Evolutionary conservation across 2,329 filamentous ascomycete genomes (phyloP).

Genomic region (Xylaria digitata): DNA sequence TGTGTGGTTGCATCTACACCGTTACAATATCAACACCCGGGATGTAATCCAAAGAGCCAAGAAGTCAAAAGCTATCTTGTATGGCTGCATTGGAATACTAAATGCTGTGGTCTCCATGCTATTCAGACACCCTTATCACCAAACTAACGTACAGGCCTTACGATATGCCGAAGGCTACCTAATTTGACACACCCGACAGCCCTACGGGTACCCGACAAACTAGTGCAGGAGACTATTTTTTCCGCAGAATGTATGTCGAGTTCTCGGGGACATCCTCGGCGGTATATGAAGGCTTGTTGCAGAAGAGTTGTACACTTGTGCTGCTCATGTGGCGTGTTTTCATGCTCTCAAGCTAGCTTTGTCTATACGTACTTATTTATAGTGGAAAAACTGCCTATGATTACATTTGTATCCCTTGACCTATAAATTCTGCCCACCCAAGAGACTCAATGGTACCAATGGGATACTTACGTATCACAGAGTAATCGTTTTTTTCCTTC

Average conservation of each 20-base stretch:
- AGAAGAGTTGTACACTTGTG: conserved; percentile 13
- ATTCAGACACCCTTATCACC: conserved; percentile 18
- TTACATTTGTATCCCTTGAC: conserved; percentile 13
- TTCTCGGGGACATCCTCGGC: conserved; percentile 27
- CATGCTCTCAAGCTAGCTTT: conserved; percentile 20
- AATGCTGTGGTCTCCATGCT: not conserved
- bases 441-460: conserved; percentile 2
- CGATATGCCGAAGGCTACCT: not conserved
- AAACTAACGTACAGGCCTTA: conserved; percentile 13
- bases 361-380: conserved; percentile 8
- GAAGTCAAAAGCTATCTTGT: not conserved
- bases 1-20: conserved; percentile 21
- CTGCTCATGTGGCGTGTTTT: conserved; percentile 20
- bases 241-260: conserved; percentile 1
- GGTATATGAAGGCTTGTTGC: conserved; percentile 20
- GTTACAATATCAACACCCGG: conserved; percentile 18
- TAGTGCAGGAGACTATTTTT: conserved; percentile 17
- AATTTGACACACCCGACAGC: conserved; percentile 11
- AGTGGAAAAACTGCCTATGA: conserved; percentile 8
- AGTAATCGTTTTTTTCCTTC: conserved; percentile 8
- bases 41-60: not conserved
- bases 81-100: not conserved
- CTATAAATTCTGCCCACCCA: conserved; percentile 24
- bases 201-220: conserved; percentile 19
- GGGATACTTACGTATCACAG: conserved; percentile 15